Base-by-base conservation (phyloP, 495 filamentous ascomycete genomes). In the Podospora conica region DNA sequence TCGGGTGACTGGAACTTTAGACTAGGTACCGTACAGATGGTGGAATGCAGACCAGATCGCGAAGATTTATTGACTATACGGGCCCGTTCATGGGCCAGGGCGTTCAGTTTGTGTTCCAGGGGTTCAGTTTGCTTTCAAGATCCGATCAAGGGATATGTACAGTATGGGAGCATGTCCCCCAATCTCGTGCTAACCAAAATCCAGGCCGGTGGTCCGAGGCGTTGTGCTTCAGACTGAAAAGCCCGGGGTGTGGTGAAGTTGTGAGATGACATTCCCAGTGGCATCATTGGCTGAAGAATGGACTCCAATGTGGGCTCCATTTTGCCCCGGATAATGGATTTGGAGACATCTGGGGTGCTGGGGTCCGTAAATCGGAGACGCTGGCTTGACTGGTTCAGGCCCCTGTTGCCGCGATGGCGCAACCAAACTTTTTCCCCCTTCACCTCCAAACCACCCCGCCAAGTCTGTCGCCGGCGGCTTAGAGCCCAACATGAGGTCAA, bases 401-500 rank as follows among this genome's bases (percentile, higher is more conserved):
- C 21, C 20, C 28, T 53, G 63, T n/a, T 25, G 21, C 21, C 12
- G n/a, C 11, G 9, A 65, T 71, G 61, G 64, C 65, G 67, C 58
- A 65, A 70, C 21, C 29, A 55, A 28, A 40, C 57, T 64, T 69
- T 70, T 74, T 72, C 71, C 58, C 54, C 48, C n/a, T 58, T n/a
- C 40, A 48, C 18, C 54, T 15, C 15, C 27, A 55, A 55, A 31
- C 18, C 29, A 60, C 64, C 64, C 68, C 63, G 57, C 64, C 53
- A 58, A 59, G 40, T 64, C 53, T 55, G 20, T 24, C 60, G 27
- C 62, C 55, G 66, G 71, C 60, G 66, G 61, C 29, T n/a, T n/a
- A 63, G 55, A 55, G 59, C 60, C 24, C 64, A 73, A 24, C 20
- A 78, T 78, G 76, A 76, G 75, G 70, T 66, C 76, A 74, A 78